Base-by-base conservation (phyloP, 768 basidiomycete species). In the Asterophora parasitica region DNA sequence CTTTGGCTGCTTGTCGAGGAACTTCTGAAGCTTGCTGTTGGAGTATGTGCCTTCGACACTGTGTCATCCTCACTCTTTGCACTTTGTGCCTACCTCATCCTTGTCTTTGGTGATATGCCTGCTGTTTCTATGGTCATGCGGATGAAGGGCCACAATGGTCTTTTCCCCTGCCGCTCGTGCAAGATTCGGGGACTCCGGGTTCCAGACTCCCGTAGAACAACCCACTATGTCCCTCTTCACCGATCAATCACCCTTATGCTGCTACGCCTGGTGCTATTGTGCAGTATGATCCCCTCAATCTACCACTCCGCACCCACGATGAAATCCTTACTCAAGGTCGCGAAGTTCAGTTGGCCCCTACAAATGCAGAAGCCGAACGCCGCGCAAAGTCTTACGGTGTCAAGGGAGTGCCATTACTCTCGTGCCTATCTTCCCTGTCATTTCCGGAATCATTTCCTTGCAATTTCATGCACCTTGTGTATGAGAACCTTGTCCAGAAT, bases 391-490 rank as follows among this genome's bases (percentile, higher is more conserved):
- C 31, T 15, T 63, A 49, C 44, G 71, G 74, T 1, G 62, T 73
- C 48, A 70, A 71, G 38, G 65, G 63, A 3, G n/a, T 63, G 11
- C 59, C 71, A 0, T n/a, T 68, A 0, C 62, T 75, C 7, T 47
- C 54, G 0, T 15, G 36, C 10, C 60, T 75, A 1, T 39, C 52
- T 1, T 72, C 70, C 0, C 51, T 73, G 6, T 50, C 50, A 3
- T 69, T 74, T 53, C 65, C 76, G 1, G 1, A 8, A 1, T 69
- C 67, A 0, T 68, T 74, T 28, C 76, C 73, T 0, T 68, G 65
- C 49, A 74, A 78, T 38, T 73, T 75, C 57, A 77, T 77, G 71
- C 75, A 79, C 41, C 60, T 73, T 0, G 51, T 76, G 6, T 51
- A 30, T 5, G 71, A 75, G 47, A 76, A 76, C 45, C 38, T 71